Evolutionary conservation across 2,329 filamentous ascomycete genomes (phyloP).

Genomic region (Alternaria angustiovoidea): DNA sequence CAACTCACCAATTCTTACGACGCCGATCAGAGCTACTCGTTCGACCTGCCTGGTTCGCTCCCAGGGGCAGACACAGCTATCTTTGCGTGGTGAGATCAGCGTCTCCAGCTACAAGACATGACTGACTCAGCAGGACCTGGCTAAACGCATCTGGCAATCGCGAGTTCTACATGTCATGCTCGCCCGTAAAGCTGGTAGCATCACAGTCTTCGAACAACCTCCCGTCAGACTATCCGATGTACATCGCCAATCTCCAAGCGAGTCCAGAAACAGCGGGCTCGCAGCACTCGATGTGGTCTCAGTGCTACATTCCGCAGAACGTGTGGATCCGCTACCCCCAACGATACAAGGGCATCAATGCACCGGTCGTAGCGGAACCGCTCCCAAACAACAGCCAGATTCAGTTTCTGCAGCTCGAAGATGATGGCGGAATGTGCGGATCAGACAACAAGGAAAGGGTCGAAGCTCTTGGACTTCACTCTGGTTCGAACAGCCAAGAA

Average conservation of each 20-base stretch:
- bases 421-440: neutral
- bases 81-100: constrained; percentile 48
- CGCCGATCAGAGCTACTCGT: constrained; percentile 51
- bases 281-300: constrained; percentile 2
- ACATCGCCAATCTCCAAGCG: constrained; percentile 10
- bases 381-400: neutral
- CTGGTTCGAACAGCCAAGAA: neutral
- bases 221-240: constrained; percentile 7
- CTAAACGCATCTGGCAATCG: constrained; percentile 53
- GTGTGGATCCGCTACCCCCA: constrained; percentile 13
- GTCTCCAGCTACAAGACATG: neutral
- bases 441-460: constrained; percentile 6
- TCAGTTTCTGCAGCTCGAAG: neutral
- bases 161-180: constrained; percentile 56
- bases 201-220: neutral
- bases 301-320: constrained; percentile 10
- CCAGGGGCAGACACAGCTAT: constrained; percentile 43
- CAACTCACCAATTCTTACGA: constrained; percentile 31
- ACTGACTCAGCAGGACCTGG: constrained; percentile 14
- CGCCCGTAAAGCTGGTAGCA: constrained; percentile 40
- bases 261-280: neutral
- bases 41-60: constrained; percentile 52
- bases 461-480: neutral
- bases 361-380: neutral
- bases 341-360: neutral